Base-by-base conservation (phyloP, 176 grass and related monocot genomes). In the Lolium perenne region DNA sequence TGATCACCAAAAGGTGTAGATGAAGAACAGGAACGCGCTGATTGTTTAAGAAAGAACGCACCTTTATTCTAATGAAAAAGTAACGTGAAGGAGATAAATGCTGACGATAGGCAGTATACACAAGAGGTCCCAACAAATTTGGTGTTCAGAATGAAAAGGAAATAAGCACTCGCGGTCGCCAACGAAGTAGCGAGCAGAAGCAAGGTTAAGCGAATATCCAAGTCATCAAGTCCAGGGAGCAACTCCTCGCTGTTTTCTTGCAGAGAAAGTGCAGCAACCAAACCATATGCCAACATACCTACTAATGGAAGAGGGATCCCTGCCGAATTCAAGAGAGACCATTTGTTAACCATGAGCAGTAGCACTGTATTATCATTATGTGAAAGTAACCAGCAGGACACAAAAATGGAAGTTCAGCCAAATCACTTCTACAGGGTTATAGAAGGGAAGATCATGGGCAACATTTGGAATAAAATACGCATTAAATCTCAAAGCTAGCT, bases 91-190 rank as follows among this genome's bases (percentile, higher is more conserved):
- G 95, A 98, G 61, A 98, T 86, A 86, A 92, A 87, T 18, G 93
- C 95, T 10, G 95, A 98, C 20, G 90, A 25, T 25, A 98, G 68
- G 48, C 95, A 94, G 74, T 98, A 98, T 8, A 86, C 71, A 78
- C 95, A 98, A 70, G 93, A 91, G 29, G 90, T 86, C 86, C 96
- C 93, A 16, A 91, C 86, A 86, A 98, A 98, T 79, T 89, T 93
- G 38, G 93, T 94, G 68, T 76, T 95, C 60, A 98, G 83, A 63
- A 98, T 76, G 40, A 92, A 98, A 56, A 98, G 89, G 71, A 98
- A 98, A 92, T 94, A 98, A 77, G 93, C 88, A 74, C 96, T 95
- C 0, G 96, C 91, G 72, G 93, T 92, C 17, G 96, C 96, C 93
- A 98, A 76, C 12, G 96, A 95, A 86, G 96, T 95, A 23, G 96